These are phyloP conservation scores for Coemansia sp. DNA, from an alignment of 192 early-diverging fungal species.

Conservation along the genomic window DNA sequence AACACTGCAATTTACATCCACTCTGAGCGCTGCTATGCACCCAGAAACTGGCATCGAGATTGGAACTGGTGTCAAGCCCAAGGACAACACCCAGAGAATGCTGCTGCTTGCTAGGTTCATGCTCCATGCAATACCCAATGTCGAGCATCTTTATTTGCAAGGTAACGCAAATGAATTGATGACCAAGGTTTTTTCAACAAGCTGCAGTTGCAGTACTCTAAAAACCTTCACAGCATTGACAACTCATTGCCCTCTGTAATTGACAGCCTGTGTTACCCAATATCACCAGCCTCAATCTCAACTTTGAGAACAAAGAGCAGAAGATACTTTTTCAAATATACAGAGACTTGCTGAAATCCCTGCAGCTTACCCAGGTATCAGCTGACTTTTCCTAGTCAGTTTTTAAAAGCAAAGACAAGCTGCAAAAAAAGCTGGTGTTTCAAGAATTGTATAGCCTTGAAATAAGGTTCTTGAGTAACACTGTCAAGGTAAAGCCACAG, in stretches of 20 bases:
- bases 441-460: not conserved
- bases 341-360: not conserved
- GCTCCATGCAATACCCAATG: not conserved
- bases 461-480: not conserved
- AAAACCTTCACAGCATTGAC: not conserved
- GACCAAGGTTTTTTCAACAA: not conserved
- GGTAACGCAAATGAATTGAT: not conserved
- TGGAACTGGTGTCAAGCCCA: not conserved
- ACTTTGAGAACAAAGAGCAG: not conserved
- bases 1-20: not conserved
- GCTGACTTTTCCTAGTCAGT: not conserved
- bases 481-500: not conserved
- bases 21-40: not conserved
- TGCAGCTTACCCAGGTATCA: not conserved
- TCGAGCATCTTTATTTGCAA: not conserved
- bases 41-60: not conserved
- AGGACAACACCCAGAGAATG: not conserved
- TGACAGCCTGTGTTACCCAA: not conserved
- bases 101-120: not conserved
- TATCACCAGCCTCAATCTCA: not conserved
- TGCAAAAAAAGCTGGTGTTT: not conserved
- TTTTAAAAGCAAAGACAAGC: not conserved
- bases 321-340: not conserved
- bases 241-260: not conserved
- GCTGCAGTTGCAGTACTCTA: not conserved